Evolutionary conservation across 768 basidiomycete species (phyloP).

Genomic region (Chalciporus chontae): DNA sequence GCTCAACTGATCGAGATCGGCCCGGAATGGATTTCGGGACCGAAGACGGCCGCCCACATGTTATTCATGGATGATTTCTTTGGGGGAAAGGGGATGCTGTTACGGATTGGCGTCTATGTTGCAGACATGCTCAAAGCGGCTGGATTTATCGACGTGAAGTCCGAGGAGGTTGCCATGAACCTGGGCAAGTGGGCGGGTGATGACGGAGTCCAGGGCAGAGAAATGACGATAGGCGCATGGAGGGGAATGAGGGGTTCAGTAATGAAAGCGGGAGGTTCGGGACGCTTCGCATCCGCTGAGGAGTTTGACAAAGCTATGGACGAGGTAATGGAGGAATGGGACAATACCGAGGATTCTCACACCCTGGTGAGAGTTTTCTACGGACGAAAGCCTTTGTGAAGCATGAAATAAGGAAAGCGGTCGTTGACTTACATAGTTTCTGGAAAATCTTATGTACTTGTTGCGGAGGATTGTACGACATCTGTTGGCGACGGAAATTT

Average conservation of each 20-base stretch:
- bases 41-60: conserved; percentile 6
- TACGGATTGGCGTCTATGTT: conserved; percentile 9
- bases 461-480: too few relatives aligned
- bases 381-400: conserved; percentile 15
- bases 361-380: conserved; percentile 1
- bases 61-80: conserved; percentile 14
- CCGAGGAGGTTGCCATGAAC: conserved; percentile 15
- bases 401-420: background rate
- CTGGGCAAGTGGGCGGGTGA: conserved; percentile 26
- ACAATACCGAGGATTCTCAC: conserved; percentile 14
- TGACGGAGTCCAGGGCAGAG: conserved; percentile 16
- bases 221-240: conserved; percentile 17
- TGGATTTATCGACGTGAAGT: conserved; percentile 17
- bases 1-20: conserved; percentile 31
- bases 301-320: conserved; percentile 19
- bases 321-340: conserved; percentile 26
- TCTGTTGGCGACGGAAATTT: too few relatives aligned
- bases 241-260: conserved; percentile 21
- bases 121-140: conserved; percentile 18
- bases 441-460: too few relatives aligned
- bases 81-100: conserved; percentile 4
- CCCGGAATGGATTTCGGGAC: conserved; percentile 14
- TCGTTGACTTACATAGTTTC: background rate
- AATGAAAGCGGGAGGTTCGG: conserved; percentile 15
- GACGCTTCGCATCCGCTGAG: conserved; percentile 13